Evolutionary conservation across 169 alveolate genomes (phyloP).

Genomic region (Amoebophrya sp.): DNA sequence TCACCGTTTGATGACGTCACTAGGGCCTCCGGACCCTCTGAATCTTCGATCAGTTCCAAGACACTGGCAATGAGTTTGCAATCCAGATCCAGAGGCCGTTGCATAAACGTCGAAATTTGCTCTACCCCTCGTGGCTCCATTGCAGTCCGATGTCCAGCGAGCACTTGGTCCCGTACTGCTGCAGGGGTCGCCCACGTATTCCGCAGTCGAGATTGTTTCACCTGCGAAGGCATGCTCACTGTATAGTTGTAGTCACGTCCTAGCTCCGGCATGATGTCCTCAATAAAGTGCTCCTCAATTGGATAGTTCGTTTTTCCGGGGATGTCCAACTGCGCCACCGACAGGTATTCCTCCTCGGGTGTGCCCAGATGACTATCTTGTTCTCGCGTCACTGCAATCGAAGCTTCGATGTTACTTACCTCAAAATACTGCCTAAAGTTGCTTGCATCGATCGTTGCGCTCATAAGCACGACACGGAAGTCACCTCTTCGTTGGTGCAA

Average conservation of each 20-base stretch:
- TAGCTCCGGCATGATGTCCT: no score
- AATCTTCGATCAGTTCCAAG: background rate
- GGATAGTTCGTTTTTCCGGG: background rate
- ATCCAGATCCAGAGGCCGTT: background rate
- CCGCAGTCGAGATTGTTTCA: background rate
- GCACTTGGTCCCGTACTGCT: background rate
- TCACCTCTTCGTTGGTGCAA: background rate
- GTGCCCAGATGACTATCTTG: background rate
- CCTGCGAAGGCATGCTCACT: background rate
- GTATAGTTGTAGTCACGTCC: no score
- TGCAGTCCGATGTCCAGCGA: background rate
- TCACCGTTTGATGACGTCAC: background rate
- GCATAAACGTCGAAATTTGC: background rate
- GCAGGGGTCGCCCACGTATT: background rate
- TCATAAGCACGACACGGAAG: background rate
- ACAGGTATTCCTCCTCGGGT: no score
- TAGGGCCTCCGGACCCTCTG: background rate
- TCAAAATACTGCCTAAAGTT: background rate
- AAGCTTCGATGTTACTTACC: background rate
- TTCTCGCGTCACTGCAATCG: background rate
- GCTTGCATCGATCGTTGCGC: background rate
- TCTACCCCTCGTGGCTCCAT: background rate
- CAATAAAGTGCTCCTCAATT: background rate
- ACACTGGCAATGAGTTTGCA: background rate
- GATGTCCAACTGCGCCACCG: background rate